Percentiles rank a stretch among this genome's conserved stretches.
Conservation (phyloP, 2,329 filamentous ascomycete genomes). For the Sporothrix humicola region DNA sequence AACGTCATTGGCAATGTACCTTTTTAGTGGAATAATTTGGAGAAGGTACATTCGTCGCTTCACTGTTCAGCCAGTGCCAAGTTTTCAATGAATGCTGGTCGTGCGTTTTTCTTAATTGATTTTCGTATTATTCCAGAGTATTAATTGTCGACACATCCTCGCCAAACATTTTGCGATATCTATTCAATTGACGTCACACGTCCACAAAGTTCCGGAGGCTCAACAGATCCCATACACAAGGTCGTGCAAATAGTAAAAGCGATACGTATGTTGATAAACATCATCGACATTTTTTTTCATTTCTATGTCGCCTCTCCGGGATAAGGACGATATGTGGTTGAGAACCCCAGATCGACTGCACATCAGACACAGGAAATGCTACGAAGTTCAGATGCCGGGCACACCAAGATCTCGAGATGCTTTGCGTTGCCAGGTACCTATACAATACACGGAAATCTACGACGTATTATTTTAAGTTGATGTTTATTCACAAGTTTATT, state of each 20-base stretch:
- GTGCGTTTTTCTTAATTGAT: slow-evolving; percentile 13
- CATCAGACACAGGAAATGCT: not conserved
- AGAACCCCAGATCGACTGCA: not conserved
- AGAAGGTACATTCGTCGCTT: not conserved
- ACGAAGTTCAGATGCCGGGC: not conserved
- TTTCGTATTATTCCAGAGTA: not conserved
- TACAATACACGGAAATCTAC: too few relatives aligned
- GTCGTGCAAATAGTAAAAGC: not conserved
- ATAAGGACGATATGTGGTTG: not conserved
- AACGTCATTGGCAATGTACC: not conserved
- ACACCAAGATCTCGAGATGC: not conserved
- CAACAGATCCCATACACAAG: not conserved
- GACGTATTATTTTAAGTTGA: too few relatives aligned
- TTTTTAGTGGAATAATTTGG: not conserved
- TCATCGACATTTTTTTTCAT: not conserved
- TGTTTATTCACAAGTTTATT: too few relatives aligned
- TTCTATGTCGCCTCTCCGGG: not conserved
- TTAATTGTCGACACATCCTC: not conserved
- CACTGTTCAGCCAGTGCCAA: not conserved
- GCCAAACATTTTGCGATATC: too few relatives aligned
- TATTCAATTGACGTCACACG: slow-evolving; percentile 10
- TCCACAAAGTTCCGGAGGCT: not conserved
- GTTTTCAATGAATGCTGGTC: slow-evolving; percentile 4
- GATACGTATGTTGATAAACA: not conserved
- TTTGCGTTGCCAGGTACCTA: too few relatives aligned